Evolutionary conservation across 371 early-diverging fungal species (phyloP), one percentile per base, ranked within the genome.

Genomic region (Vairimorpha ceranae): DNA sequence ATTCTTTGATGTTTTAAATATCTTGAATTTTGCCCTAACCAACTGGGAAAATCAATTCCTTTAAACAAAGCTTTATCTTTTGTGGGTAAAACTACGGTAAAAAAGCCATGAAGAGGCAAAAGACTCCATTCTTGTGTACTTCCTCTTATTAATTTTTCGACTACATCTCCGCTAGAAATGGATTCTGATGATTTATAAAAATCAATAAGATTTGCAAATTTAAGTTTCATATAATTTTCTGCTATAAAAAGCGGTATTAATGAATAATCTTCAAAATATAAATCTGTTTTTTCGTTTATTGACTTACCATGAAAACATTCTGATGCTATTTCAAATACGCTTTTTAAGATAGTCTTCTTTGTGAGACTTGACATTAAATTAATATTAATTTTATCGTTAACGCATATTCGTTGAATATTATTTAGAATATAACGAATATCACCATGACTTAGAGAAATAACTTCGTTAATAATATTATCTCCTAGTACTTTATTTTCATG

Each of bases 381-480:
- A 12, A 63, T 3, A 48, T 17, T 70, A 17, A 77, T 35, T 12
- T 23, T 30, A 12, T 65, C 46, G 43, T 66, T 74, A 15, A 70
- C 65, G n/a, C 72, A 86, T 79, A 90, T 93, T 7, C 90, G 89
- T 1, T 94, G 92, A 58, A 99, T 77, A 66, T 92, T 87, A 81
- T 95, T 96, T 54, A 97, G 86, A 59, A 95, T 88, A 84, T 98
- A 98, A n/a, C 99, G 90, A 72, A 99, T 90, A 84, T 99, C 99
- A 33, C 89, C 89, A 46, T 89, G 87, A 0, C 94, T 90, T 0
- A 87, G 81, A 46, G 83, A 81, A 8, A 94, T 88, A n/a, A 99
- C 84, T 77, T 92, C 88, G 52, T 89, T 91, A 21, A 97, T 80
- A 0, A 91, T 91, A 77, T 91, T 91, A 0, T 89, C 85, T 70